phyloP scores from a whole-genome alignment of 139 green algal genomes.

The Nannochloris sp. region DNA sequence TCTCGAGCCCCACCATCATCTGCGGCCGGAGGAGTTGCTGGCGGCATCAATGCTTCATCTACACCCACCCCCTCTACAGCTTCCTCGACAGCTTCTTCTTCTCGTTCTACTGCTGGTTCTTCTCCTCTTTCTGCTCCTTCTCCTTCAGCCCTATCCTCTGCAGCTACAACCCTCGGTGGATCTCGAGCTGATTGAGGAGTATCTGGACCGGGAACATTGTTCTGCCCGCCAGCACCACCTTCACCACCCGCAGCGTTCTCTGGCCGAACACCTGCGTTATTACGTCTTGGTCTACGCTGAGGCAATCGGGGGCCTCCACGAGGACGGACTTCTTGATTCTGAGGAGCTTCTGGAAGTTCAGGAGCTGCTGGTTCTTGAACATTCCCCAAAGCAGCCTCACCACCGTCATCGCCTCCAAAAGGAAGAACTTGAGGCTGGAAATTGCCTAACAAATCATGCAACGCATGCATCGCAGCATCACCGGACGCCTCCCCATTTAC shows the following conservation, averaged over 20 bases:
- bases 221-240: too few relatives aligned
- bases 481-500: background rate
- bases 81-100: background rate
- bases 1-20: background rate
- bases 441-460: too few relatives aligned
- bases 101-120: background rate
- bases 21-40: background rate
- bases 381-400: too few relatives aligned
- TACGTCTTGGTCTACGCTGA: too few relatives aligned
- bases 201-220: too few relatives aligned
- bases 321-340: background rate
- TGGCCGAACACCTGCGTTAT: too few relatives aligned
- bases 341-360: background rate
- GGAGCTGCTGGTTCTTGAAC: background rate
- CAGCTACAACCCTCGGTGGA: too few relatives aligned
- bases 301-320: background rate
- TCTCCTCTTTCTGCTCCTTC: background rate
- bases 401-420: too few relatives aligned
- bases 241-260: too few relatives aligned
- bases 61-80: background rate
- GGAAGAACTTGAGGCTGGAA: too few relatives aligned
- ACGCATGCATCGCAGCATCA: background rate
- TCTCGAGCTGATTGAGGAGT: too few relatives aligned
- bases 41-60: background rate
- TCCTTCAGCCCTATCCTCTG: too few relatives aligned